phyloP scores from a whole-genome alignment of 176 grass and related monocot species.

The Hordeum marinum region DNA sequence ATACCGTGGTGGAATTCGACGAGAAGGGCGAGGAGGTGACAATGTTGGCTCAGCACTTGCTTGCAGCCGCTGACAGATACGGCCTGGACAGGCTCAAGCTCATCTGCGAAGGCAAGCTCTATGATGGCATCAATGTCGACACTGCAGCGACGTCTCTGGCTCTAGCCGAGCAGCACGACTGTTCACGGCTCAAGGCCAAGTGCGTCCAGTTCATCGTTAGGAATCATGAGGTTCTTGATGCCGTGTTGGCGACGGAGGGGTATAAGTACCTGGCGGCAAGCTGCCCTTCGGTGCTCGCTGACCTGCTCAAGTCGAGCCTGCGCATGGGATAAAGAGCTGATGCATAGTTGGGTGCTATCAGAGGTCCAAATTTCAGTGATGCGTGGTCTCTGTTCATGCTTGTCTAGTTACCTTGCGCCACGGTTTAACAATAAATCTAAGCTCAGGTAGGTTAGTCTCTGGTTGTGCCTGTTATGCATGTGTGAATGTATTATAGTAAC shows the following conservation, averaged over 20 bases:
- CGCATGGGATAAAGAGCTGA: neutral
- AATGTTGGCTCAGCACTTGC: constrained; percentile 1
- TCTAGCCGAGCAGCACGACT: constrained; percentile 42
- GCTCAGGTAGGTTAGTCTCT: neutral
- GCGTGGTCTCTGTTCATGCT: neutral
- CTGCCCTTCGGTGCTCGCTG: neutral
- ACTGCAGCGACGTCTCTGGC: constrained; percentile 34
- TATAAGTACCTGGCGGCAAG: neutral
- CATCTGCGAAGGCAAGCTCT: constrained; percentile 37
- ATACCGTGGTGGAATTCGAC: constrained; percentile 4
- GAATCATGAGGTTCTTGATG: constrained; percentile 5
- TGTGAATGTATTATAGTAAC: no score
- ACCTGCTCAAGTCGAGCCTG: neutral
- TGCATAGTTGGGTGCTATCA: neutral
- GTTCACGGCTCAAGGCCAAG: constrained; percentile 35
- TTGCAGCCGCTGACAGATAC: constrained; percentile 44
- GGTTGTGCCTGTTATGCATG: no score
- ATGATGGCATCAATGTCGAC: constrained; percentile 10
- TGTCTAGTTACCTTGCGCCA: neutral
- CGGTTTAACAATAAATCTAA: neutral
- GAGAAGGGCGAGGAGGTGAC: neutral
- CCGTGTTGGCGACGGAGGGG: neutral
- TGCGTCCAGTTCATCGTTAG: constrained; percentile 38
- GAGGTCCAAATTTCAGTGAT: neutral
- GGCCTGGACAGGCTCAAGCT: constrained; percentile 39